These are phyloP conservation scores for Exidia glandulosa DNA, from an alignment of 768 basidiomycete species.

Conservation along the genomic window DNA sequence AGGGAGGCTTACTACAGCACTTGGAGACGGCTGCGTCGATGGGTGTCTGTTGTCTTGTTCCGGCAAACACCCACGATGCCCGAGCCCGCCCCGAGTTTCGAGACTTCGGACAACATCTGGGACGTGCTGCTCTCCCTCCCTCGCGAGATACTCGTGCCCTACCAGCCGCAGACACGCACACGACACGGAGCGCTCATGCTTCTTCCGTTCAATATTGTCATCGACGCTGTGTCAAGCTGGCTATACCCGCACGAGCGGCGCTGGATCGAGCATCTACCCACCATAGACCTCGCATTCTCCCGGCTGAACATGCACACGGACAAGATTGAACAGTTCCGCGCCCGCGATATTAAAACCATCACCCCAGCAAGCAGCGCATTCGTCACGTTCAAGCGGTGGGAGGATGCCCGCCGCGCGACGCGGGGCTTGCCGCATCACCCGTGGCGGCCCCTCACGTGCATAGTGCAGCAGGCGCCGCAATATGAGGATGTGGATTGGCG, in stretches of 20 bases:
- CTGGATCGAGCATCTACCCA: background rate
- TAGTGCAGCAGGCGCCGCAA: background rate
- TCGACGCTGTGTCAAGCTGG: background rate
- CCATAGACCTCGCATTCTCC: background rate
- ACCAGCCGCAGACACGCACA: background rate
- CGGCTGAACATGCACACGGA: background rate
- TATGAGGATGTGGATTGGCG: background rate
- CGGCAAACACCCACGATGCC: background rate
- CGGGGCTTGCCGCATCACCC: background rate
- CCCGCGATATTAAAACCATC: background rate
- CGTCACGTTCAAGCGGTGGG: background rate
- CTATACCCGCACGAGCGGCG: background rate
- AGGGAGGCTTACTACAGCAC: background rate
- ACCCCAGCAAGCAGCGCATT: background rate
- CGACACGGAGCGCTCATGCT: background rate
- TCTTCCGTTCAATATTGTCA: background rate
- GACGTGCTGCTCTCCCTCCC: background rate
- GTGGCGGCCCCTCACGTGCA: background rate
- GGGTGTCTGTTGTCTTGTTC: background rate
- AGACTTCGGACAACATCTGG: background rate
- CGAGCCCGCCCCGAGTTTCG: background rate
- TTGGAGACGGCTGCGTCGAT: background rate
- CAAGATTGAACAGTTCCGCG: background rate
- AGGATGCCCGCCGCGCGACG: background rate
- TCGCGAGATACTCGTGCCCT: background rate